phyloP scores from a whole-genome alignment of 2,329 filamentous ascomycete species.

The Aspergillus sergii region DNA sequence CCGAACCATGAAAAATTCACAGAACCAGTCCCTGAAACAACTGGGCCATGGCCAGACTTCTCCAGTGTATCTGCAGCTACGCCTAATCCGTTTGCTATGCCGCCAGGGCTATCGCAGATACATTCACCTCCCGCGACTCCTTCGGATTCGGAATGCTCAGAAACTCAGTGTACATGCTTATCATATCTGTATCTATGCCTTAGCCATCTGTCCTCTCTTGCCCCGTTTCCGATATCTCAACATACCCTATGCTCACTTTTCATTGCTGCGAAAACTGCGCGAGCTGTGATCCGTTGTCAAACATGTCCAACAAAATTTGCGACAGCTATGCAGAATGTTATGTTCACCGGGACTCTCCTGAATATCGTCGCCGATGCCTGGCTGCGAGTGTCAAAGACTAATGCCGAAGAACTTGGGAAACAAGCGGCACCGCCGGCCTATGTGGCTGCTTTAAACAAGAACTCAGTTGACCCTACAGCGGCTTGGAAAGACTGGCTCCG shows the following conservation, averaged over 20 bases:
- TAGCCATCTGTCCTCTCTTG: slow-evolving; percentile 44
- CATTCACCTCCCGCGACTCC: slow-evolving; percentile 27
- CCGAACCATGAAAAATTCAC: slow-evolving; percentile 25
- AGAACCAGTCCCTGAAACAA: slow-evolving; percentile 31
- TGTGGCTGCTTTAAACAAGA: slow-evolving; percentile 28
- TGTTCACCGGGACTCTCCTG: slow-evolving; percentile 49
- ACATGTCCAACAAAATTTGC: slow-evolving; percentile 46
- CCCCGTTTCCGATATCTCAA: slow-evolving; percentile 45
- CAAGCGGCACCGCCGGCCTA: slow-evolving; percentile 37
- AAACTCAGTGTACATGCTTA: slow-evolving; percentile 41
- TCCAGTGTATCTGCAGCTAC: slow-evolving; percentile 38
- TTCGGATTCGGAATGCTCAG: slow-evolving; percentile 22
- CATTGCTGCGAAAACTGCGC: slow-evolving; percentile 45
- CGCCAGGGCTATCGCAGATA: slow-evolving; percentile 24
- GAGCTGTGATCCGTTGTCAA: slow-evolving; percentile 45
- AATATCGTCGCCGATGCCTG: slow-evolving; percentile 49
- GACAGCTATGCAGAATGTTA: slow-evolving; percentile 49
- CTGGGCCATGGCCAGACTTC: slow-evolving; percentile 46
- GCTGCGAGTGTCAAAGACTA: slow-evolving; percentile 42
- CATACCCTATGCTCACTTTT: slow-evolving; percentile 48
- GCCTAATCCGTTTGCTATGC: slow-evolving; percentile 28
- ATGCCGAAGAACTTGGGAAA: slow-evolving; percentile 40
- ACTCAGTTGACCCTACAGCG: slow-evolving; percentile 28
- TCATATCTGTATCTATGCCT: slow-evolving; percentile 48
- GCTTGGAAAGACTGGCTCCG: slow-evolving; percentile 44